Percentiles rank a stretch among this genome's conserved stretches.
phyloP scores from a whole-genome alignment of 1,284 basidiomycete genomes.

The Inonotus hispidus region DNA sequence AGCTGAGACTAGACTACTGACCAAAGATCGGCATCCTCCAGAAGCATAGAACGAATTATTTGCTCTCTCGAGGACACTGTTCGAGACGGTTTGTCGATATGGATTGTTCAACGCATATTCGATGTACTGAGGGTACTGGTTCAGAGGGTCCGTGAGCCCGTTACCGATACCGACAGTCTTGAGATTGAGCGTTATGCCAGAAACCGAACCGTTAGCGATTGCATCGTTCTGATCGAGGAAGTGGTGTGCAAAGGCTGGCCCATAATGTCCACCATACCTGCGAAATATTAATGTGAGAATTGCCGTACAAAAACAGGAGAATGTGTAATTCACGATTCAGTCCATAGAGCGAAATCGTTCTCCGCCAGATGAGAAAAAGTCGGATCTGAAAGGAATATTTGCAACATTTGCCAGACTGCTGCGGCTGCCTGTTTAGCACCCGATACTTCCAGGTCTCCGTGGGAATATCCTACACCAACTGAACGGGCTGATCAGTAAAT shows the following conservation, averaged over 20 bases:
- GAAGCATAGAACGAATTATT: slow-evolving; percentile 40
- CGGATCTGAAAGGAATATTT: slow-evolving; percentile 57
- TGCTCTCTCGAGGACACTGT: slow-evolving; percentile 34
- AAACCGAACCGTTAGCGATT: slow-evolving; percentile 43
- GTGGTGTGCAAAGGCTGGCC: slow-evolving; percentile 53
- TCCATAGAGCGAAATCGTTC: slow-evolving; percentile 55
- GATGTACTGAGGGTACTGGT: slow-evolving; percentile 53
- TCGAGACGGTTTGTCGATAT: slow-evolving; percentile 47
- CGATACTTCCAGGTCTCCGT: slow-evolving; percentile 43
- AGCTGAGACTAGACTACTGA: slow-evolving; percentile 22
- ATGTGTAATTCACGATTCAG: slow-evolving; percentile 43
- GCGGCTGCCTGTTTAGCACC: slow-evolving; percentile 49
- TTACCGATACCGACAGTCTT: slow-evolving; percentile 58
- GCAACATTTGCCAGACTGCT: slow-evolving; percentile 60
- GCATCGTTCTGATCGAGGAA: slow-evolving; percentile 57
- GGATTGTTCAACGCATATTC: slow-evolving; percentile 49
- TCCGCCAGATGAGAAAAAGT: slow-evolving; percentile 49
- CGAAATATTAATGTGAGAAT: neutral
- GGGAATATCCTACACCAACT: slow-evolving; percentile 57
- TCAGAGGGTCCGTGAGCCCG: slow-evolving; percentile 56
- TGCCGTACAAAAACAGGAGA: neutral
- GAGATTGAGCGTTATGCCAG: slow-evolving; percentile 51
- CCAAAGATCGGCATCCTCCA: slow-evolving; percentile 46
- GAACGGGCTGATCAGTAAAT: neutral
- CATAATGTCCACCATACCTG: slow-evolving; percentile 61